These are phyloP conservation scores for Boletus barrowsii DNA, from an alignment of 768 basidiomycete species.

Conservation along the genomic window DNA sequence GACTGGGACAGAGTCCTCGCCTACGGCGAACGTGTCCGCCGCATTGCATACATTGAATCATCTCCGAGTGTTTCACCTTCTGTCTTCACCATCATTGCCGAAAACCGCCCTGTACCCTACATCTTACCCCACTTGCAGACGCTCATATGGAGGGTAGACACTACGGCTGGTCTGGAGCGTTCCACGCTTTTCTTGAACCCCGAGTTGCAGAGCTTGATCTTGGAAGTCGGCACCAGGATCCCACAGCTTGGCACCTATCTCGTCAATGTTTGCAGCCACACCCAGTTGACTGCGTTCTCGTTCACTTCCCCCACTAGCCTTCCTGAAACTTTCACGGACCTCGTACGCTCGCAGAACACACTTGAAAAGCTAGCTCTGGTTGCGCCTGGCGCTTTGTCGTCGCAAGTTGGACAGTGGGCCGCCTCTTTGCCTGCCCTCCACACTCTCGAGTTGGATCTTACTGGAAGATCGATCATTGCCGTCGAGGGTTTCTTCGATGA, in stretches of 20 bases:
- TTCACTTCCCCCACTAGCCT: constrained; percentile 67
- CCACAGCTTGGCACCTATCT: constrained; percentile 63
- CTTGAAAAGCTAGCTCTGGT: constrained; percentile 64
- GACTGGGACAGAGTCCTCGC: constrained; percentile 68
- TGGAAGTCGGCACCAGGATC: constrained; percentile 59
- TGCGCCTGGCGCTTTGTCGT: constrained; percentile 70
- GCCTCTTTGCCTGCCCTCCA: constrained; percentile 60
- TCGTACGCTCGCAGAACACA: constrained; percentile 54
- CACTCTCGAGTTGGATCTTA: constrained; percentile 67
- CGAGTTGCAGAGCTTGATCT: constrained; percentile 53
- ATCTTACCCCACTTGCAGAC: constrained; percentile 69
- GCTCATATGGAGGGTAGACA: constrained; percentile 71
- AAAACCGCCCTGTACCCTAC: constrained; percentile 57
- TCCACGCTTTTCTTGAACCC: constrained; percentile 64
- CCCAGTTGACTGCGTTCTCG: constrained; percentile 63
- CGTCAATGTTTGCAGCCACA: constrained; percentile 58
- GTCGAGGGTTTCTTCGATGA: constrained; percentile 84
- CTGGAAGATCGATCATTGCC: constrained; percentile 60
- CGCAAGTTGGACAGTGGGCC: constrained; percentile 74
- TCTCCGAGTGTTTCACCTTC: constrained; percentile 60
- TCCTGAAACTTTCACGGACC: constrained; percentile 68
- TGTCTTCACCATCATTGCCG: constrained; percentile 65
- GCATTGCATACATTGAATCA: constrained; percentile 67
- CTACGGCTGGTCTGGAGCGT: constrained; percentile 60
- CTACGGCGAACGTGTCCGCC: constrained; percentile 66